Conservation (phyloP, 768 basidiomycete genomes). For the Boletus coccyginus region DNA sequence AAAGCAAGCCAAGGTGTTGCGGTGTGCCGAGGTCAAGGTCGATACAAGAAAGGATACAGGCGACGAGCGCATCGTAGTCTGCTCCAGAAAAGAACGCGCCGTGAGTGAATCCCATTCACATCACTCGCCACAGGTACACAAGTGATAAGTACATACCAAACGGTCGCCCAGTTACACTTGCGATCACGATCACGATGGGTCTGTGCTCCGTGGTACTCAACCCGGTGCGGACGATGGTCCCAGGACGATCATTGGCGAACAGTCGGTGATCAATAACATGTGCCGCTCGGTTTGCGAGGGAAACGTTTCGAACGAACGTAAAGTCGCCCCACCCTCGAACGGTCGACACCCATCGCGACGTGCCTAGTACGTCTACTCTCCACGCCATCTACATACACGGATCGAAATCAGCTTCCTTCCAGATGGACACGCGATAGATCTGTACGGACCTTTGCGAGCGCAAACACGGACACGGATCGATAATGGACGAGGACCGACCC, state of each 20-base stretch:
- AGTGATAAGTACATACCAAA: conserved; percentile 13
- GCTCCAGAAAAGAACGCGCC: not conserved
- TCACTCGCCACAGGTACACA: too few species aligned
- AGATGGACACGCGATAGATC: too few species aligned
- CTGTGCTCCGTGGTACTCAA: not conserved
- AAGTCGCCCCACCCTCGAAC: too few species aligned
- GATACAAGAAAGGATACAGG: conserved; percentile 9
- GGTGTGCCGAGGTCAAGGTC: conserved; percentile 1
- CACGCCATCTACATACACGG: too few species aligned
- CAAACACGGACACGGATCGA: too few species aligned
- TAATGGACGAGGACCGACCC: too few species aligned
- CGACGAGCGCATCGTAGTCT: conserved; percentile 9
- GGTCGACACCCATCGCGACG: too few species aligned
- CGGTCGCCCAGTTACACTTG: not conserved
- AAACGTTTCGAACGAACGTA: not conserved
- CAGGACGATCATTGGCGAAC: not conserved
- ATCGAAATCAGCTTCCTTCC: too few species aligned
- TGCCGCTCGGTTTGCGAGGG: not conserved
- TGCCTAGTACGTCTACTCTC: too few species aligned
- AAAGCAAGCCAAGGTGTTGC: conserved; percentile 15
- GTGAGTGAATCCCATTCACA: not conserved
- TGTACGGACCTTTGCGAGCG: too few species aligned
- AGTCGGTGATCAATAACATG: conserved; percentile 2
- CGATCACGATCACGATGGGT: conserved; percentile 6
- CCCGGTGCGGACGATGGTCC: conserved; percentile 1